Evolutionary conservation across 2,329 filamentous ascomycete species (phyloP).

Genomic region (Pyrenophora seminiperda): DNA sequence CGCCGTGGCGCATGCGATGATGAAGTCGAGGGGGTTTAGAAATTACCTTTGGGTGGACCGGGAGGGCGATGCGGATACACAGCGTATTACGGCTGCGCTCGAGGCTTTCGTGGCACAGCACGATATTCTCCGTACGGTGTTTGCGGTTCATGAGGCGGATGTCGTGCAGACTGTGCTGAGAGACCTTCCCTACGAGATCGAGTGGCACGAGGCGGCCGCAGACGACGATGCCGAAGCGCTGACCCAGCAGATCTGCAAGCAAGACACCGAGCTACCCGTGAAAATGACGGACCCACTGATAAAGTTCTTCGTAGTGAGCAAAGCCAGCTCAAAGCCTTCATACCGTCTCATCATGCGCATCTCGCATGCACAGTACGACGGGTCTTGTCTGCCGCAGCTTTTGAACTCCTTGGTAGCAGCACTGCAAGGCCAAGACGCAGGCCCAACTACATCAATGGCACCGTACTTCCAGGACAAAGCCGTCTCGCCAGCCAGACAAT

Average conservation of each 20-base stretch:
- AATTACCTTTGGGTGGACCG: constrained; percentile 1
- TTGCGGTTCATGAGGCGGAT: background rate
- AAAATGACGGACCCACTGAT: background rate
- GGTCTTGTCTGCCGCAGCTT: background rate
- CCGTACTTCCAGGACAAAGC: background rate
- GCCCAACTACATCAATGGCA: background rate
- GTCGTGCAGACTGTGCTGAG: background rate
- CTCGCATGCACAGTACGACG: background rate
- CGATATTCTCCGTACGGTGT: background rate
- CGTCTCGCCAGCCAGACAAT: background rate
- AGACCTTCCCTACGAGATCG: background rate
- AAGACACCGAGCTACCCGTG: background rate
- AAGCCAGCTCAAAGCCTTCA: background rate
- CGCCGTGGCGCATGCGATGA: background rate
- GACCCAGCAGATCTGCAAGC: background rate
- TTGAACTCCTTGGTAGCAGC: background rate
- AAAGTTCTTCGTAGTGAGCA: background rate
- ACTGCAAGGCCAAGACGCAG: background rate
- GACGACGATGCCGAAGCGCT: background rate
- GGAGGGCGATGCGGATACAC: background rate
- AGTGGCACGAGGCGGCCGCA: background rate
- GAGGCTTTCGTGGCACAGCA: background rate
- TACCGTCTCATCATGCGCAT: background rate
- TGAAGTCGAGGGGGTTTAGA: background rate
- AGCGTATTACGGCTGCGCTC: background rate